Evolutionary conservation across 164 flowering plant genomes (phyloP).

Genomic region (Vitis rotundifolia): DNA sequence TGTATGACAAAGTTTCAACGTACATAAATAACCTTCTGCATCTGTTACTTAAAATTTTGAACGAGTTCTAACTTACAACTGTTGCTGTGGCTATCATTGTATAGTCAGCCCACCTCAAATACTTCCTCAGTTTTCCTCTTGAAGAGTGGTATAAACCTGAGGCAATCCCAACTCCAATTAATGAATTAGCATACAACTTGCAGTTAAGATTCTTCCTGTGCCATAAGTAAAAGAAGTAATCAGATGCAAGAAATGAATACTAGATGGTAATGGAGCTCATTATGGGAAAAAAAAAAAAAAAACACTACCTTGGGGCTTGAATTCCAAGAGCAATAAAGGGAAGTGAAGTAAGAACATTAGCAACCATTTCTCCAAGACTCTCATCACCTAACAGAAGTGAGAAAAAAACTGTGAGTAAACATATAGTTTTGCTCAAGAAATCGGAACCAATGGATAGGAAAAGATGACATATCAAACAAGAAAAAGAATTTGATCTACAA

Average conservation of each 20-base stretch:
- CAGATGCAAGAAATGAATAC: not conserved
- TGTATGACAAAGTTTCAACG: not conserved
- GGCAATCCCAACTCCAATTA: constrained; percentile 95
- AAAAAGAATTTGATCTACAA: not conserved
- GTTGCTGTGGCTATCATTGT: constrained; percentile 96
- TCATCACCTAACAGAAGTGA: constrained; percentile 55
- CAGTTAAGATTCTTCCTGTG: constrained; percentile 72
- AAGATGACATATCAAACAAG: not conserved
- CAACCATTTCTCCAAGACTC: constrained; percentile 58
- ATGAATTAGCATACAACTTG: constrained; percentile 86
- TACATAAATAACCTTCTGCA: no score
- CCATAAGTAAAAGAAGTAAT: constrained; percentile 4
- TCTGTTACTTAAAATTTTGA: not conserved
- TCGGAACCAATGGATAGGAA: not conserved
- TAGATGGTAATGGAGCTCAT: not conserved
- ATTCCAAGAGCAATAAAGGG: constrained; percentile 90
- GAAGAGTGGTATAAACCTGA: constrained; percentile 91
- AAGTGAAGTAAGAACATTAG: constrained; percentile 88
- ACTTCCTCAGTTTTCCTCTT: constrained; percentile 71
- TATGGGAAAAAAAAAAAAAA: not conserved
- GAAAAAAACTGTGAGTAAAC: not conserved
- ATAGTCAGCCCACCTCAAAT: constrained; percentile 90
- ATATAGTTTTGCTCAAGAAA: not conserved
- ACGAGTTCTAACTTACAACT: constrained; percentile 56
- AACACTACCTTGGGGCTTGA: constrained; percentile 76